Evolutionary conservation across 495 filamentous ascomycete species (phyloP).

Genomic region (Penicillium alfredii): DNA sequence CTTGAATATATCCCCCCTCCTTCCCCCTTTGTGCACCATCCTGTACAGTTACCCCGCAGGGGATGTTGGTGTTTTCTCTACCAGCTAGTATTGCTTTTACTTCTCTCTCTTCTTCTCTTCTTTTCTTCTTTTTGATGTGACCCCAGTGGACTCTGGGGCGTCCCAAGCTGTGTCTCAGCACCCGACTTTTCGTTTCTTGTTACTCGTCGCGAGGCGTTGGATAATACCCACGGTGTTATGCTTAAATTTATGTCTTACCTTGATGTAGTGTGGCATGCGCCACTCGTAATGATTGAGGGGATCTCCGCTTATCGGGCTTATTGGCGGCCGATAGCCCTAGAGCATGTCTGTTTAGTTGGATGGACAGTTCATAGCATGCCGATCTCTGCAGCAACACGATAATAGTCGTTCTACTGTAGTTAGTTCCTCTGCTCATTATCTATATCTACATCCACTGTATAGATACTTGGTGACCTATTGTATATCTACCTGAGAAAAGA

Average conservation of each 20-base stretch:
- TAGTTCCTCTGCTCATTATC: too few species aligned
- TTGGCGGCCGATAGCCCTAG: too few species aligned
- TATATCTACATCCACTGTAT: too few species aligned
- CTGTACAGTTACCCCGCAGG: slow-evolving; percentile 15
- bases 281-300: too few species aligned
- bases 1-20: slow-evolving; percentile 5
- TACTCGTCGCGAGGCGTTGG: slow-evolving; percentile 18
- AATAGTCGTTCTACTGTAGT: too few species aligned
- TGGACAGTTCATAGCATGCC: too few species aligned
- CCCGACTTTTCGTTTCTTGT: slow-evolving; percentile 19
- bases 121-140: slow-evolving; percentile 7
- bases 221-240: slow-evolving; percentile 29
- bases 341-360: too few species aligned
- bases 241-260: slow-evolving; percentile 1
- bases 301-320: too few species aligned
- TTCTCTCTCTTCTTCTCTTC: background rate
- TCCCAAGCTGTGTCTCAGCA: slow-evolving; percentile 46
- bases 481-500: too few species aligned
- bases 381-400: too few species aligned
- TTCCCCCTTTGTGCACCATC: slow-evolving; percentile 8
- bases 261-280: background rate
- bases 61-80: slow-evolving; percentile 1
- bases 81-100: slow-evolving; percentile 8
- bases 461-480: too few species aligned
- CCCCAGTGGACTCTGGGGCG: slow-evolving; percentile 25